A percentile compares a stretch with the other conserved stretches of the same genome.
Conservation (phyloP, 805 yeast genomes). For the Pichia nakasei region DNA sequence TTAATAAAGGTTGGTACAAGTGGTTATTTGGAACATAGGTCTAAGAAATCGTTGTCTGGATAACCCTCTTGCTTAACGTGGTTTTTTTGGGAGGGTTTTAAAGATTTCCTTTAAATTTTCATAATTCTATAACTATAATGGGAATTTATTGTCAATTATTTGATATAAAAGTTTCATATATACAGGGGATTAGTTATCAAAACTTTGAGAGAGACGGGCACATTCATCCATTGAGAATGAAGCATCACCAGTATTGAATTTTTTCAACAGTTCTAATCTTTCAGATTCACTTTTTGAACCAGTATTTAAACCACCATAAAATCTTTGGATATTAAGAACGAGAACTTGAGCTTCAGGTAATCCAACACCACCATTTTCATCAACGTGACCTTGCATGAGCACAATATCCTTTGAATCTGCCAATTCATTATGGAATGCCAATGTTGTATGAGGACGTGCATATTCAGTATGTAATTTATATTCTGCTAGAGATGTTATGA, state of each 20-base stretch:
- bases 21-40: too few species aligned
- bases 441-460: conserved; percentile 91
- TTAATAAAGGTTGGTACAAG: too few species aligned
- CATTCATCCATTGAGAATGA: conserved; percentile 61
- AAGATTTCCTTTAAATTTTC: too few species aligned
- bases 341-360: conserved; percentile 72
- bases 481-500: conserved; percentile 87
- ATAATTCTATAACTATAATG: too few species aligned
- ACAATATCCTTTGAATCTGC: conserved; percentile 50
- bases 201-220: conserved; percentile 62
- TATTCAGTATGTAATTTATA: conserved; percentile 83
- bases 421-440: conserved; percentile 79
- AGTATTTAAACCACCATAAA: conserved; percentile 61
- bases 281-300: conserved; percentile 33
- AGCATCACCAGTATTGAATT: conserved; percentile 62
- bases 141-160: too few species aligned
- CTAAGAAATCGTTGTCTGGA: too few species aligned
- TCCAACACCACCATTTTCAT: conserved; percentile 57
- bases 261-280: conserved; percentile 49
- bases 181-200: conserved; percentile 52
- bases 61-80: too few species aligned
- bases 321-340: conserved; percentile 67
- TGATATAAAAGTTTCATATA: too few species aligned
- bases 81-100: too few species aligned
- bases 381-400: conserved; percentile 81